A percentile compares a stretch with the other conserved stretches of the same genome.
Conservation (phyloP, 768 basidiomycete genomes). For the Mycena crocata region DNA sequence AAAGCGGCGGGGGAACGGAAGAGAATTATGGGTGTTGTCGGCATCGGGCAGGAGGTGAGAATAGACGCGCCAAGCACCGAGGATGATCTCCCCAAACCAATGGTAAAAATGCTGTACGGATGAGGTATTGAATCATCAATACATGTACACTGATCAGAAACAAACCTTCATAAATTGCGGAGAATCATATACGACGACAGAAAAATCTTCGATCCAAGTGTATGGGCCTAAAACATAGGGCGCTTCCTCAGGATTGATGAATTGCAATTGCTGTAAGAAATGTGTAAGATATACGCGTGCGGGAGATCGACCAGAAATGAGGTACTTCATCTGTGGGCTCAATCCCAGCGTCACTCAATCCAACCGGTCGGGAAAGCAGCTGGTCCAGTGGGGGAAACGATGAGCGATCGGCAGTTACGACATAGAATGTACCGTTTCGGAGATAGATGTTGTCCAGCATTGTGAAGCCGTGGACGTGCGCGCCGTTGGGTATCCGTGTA, state of each 20-base stretch:
- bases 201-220: slow-evolving; percentile 37
- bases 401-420: slow-evolving; percentile 57
- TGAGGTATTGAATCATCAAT: background rate
- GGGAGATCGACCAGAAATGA: background rate
- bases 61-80: slow-evolving; percentile 56
- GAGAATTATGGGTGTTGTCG: background rate
- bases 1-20: slow-evolving; percentile 45
- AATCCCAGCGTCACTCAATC: slow-evolving; percentile 26
- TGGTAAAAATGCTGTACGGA: slow-evolving; percentile 56
- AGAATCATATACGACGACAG: slow-evolving; percentile 45
- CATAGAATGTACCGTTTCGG: slow-evolving; percentile 76
- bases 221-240: slow-evolving; percentile 35
- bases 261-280: slow-evolving; percentile 42
- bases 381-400: slow-evolving; percentile 58
- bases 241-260: slow-evolving; percentile 37
- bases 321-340: slow-evolving; percentile 48
- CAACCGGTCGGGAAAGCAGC: slow-evolving; percentile 49
- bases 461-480: slow-evolving; percentile 77
- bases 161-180: slow-evolving; percentile 41
- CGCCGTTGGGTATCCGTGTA: slow-evolving; percentile 12
- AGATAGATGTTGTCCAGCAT: slow-evolving; percentile 80
- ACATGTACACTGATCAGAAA: background rate
- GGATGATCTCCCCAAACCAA: slow-evolving; percentile 60
- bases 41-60: slow-evolving; percentile 30
- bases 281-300: slow-evolving; percentile 31